Conservation (phyloP, 805 yeast genomes). For the Peterozyma toletana region DNA sequence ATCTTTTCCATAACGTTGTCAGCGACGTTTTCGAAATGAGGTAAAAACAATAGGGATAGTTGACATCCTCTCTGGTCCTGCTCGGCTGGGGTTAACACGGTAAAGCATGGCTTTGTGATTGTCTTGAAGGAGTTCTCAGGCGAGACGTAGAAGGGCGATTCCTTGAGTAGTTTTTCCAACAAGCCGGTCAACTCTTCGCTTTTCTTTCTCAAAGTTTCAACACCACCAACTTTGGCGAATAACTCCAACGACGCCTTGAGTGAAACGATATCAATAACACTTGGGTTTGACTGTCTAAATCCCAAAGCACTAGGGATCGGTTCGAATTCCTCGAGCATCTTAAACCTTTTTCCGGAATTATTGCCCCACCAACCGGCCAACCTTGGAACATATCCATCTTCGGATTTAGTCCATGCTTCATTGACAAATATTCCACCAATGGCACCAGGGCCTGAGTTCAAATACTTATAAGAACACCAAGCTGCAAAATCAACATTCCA, state of each 20-base stretch:
- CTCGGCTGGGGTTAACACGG: constrained; percentile 67
- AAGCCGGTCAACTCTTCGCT: constrained; percentile 51
- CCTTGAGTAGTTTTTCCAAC: constrained; percentile 39
- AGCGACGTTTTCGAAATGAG: constrained; percentile 28
- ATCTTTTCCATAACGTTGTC: constrained; percentile 56
- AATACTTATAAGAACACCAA: constrained; percentile 90
- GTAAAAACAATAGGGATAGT: constrained; percentile 63
- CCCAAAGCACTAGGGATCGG: constrained; percentile 86
- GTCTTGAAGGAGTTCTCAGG: constrained; percentile 16
- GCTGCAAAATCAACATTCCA: constrained; percentile 93
- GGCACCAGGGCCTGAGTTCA: constrained; percentile 91
- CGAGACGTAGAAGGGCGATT: constrained; percentile 38
- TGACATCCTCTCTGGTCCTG: constrained; percentile 70
- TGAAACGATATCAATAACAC: constrained; percentile 78
- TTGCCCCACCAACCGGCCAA: constrained; percentile 99
- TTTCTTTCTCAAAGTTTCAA: constrained; percentile 45
- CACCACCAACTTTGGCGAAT: constrained; percentile 57
- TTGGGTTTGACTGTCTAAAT: constrained; percentile 85
- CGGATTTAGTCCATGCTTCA: constrained; percentile 28
- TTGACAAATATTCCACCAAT: constrained; percentile 83
- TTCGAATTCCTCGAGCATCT: constrained; percentile 71
- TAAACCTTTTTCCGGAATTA: constrained; percentile 58
- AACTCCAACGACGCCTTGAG: constrained; percentile 59
- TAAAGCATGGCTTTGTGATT: constrained; percentile 33
- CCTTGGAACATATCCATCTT: constrained; percentile 44